Evolutionary conservation across 2,329 filamentous ascomycete genomes (phyloP).

Genomic region (Fusarium siculi): DNA sequence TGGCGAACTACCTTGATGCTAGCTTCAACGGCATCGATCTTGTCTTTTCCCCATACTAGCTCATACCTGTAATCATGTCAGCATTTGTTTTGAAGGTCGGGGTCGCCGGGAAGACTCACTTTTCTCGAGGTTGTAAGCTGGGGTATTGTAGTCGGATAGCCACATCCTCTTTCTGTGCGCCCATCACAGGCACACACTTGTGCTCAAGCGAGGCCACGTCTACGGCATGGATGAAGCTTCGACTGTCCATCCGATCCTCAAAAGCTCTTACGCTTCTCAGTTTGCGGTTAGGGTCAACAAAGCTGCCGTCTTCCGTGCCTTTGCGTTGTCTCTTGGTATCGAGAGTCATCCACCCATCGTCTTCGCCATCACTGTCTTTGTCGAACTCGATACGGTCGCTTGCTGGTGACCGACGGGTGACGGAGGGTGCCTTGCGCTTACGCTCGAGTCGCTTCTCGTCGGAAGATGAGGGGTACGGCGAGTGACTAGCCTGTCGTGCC

Average conservation of each 20-base stretch:
- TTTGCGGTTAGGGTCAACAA: conserved; percentile 59
- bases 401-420: conserved; percentile 55
- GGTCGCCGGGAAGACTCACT: conserved; percentile 55
- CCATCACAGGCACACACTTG: conserved; percentile 62
- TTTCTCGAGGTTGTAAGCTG: conserved; percentile 74
- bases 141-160: conserved; percentile 85
- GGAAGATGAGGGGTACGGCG: conserved; percentile 55
- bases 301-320: conserved; percentile 52
- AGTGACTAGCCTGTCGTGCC: conserved; percentile 55
- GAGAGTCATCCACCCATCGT: conserved; percentile 63
- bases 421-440: conserved; percentile 61
- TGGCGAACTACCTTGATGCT: conserved; percentile 76
- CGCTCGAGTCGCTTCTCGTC: conserved; percentile 53
- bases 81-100: background rate
- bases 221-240: conserved; percentile 67
- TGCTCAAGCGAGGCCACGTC: conserved; percentile 64
- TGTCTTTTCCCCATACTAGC: conserved; percentile 81
- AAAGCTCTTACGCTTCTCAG: conserved; percentile 60
- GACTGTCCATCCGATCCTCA: conserved; percentile 53
- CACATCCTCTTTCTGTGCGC: conserved; percentile 63
- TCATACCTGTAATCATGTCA: conserved; percentile 56
- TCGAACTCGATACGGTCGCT: conserved; percentile 62
- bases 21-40: conserved; percentile 79
- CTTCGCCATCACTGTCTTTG: conserved; percentile 62
- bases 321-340: conserved; percentile 60